These are phyloP conservation scores for Cardiospermum halicacabum DNA, from an alignment of 345 rosid genomes.

Conservation along the genomic window DNA sequence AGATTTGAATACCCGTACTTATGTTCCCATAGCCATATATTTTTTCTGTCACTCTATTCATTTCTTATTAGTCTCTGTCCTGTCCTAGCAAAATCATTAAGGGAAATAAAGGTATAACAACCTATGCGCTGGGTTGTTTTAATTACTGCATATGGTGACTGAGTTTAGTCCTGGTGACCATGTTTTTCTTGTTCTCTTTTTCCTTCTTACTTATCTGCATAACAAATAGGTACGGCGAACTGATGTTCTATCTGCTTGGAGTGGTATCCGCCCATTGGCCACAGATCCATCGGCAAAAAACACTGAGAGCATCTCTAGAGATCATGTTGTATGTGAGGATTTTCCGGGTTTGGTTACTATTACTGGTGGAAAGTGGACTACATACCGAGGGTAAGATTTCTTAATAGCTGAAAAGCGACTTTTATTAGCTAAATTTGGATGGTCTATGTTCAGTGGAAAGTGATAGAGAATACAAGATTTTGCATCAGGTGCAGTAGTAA, in stretches of 20 bases:
- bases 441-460: background rate
- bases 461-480: background rate
- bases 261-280: conserved; percentile 98
- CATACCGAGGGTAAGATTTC: conserved; percentile 72
- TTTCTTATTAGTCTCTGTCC: background rate
- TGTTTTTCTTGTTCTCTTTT: background rate
- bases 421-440: background rate
- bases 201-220: conserved; percentile 12
- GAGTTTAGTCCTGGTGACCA: background rate
- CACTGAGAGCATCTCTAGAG: conserved; percentile 96
- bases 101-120: background rate
- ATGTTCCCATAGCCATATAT: too few species aligned
- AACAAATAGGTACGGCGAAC: conserved; percentile 68
- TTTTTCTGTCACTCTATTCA: too few species aligned
- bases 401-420: background rate
- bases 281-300: conserved; percentile 79
- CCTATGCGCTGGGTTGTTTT: background rate
- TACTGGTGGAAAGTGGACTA: conserved; percentile 99
- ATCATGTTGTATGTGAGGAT: conserved; percentile 88
- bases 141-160: background rate
- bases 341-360: conserved; percentile 91
- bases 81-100: background rate
- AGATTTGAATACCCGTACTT: background rate
- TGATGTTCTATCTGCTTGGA: conserved; percentile 99
- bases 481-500: background rate